These are phyloP conservation scores for Cercospora brassicicola DNA, from an alignment of 2,329 filamentous ascomycete genomes.

Conservation along the genomic window DNA sequence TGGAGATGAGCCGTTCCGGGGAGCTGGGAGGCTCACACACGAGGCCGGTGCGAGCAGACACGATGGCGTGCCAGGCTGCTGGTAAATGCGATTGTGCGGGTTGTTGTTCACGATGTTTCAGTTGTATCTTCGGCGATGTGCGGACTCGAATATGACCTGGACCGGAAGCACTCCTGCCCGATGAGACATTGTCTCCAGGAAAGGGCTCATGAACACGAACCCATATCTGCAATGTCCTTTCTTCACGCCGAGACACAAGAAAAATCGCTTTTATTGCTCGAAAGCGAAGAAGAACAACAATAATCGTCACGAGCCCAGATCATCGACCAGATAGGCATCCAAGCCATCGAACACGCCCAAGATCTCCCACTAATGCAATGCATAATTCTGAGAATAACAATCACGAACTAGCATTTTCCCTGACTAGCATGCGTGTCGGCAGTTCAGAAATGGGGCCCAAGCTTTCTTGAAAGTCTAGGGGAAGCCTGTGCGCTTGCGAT, in stretches of 20 bases:
- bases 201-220: too few relatives aligned
- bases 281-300: not conserved
- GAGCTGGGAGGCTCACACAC: not conserved
- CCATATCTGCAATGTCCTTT: too few relatives aligned
- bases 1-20: not conserved
- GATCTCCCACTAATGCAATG: not conserved
- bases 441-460: not conserved
- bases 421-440: not conserved
- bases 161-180: not conserved
- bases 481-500: not conserved
- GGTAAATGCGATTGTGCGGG: not conserved
- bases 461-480: not conserved
- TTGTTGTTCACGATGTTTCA: not conserved
- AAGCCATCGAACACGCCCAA: not conserved
- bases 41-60: not conserved
- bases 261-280: not conserved
- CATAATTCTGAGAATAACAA: not conserved
- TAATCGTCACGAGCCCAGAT: not conserved
- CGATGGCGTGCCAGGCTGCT: not conserved
- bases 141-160: not conserved
- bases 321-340: not conserved
- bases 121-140: not conserved
- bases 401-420: not conserved
- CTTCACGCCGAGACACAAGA: too few relatives aligned
- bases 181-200: not conserved